phyloP scores from a whole-genome alignment of 192 early-diverging fungal species.

The Helicostylum pulchrum region DNA sequence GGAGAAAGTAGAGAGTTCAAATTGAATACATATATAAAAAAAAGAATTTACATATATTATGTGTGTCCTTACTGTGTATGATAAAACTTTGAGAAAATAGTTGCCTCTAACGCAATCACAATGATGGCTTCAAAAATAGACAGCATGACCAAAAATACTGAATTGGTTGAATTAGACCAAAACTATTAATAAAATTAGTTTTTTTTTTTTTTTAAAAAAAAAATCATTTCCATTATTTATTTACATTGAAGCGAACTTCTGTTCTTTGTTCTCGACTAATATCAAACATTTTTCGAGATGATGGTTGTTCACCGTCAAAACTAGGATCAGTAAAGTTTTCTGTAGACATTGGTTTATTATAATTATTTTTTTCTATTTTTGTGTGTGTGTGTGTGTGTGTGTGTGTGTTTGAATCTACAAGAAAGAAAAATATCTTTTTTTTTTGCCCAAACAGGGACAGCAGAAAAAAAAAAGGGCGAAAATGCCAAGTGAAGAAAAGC shows the following conservation, averaged over 20 bases:
- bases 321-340: not conserved
- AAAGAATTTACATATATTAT: not conserved
- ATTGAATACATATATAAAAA: not conserved
- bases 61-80: slow-evolving; percentile 28
- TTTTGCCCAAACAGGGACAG: too few species aligned
- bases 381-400: too few species aligned
- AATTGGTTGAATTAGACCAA: slow-evolving; percentile 29
- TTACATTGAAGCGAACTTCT: slow-evolving; percentile 14
- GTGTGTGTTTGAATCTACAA: too few species aligned
- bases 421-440: too few species aligned
- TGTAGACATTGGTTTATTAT: not conserved
- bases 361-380: too few species aligned
- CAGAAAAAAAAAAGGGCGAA: too few species aligned
- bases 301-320: slow-evolving; percentile 1
- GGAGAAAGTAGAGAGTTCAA: not conserved
- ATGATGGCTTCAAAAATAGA: slow-evolving; percentile 51
- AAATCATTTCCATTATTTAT: not conserved
- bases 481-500: too few species aligned
- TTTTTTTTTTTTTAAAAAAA: not conserved
- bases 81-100: slow-evolving; percentile 48
- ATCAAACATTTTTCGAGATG: slow-evolving; percentile 6
- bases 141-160: slow-evolving; percentile 30
- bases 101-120: slow-evolving; percentile 52
- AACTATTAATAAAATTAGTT: slow-evolving; percentile 11
- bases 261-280: slow-evolving; percentile 11